phyloP scores from a whole-genome alignment of 228 moss, liverwort and hornwort genomes.

The Sphagnum fallax region DNA sequence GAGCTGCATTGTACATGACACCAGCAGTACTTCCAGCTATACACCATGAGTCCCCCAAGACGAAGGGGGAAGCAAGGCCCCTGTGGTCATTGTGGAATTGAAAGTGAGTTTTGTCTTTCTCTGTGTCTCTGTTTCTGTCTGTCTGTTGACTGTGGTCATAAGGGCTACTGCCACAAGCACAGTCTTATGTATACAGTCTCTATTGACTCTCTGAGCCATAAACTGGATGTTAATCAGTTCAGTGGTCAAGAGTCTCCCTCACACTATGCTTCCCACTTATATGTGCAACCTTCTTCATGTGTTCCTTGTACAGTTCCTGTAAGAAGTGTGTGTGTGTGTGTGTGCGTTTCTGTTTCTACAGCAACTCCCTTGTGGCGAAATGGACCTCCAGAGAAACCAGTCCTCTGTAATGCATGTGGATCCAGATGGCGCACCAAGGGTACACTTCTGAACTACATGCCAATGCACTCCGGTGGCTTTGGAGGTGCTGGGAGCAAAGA shows the following conservation, averaged over 20 bases:
- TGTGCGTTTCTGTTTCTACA: slow-evolving; percentile 16
- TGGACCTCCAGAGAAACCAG: slow-evolving; percentile 86
- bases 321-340: too few relatives aligned
- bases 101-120: slow-evolving; percentile 25
- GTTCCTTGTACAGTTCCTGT: too few relatives aligned
- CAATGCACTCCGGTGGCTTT: slow-evolving; percentile 93
- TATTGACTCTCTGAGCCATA: too few relatives aligned
- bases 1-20: slow-evolving; percentile 10
- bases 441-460: slow-evolving; percentile 86
- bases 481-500: slow-evolving; percentile 42
- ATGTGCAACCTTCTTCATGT: too few relatives aligned
- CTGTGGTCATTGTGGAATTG: slow-evolving; percentile 66
- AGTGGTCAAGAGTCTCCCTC: too few relatives aligned
- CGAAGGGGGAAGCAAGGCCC: slow-evolving; percentile 64
- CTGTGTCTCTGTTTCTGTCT: not conserved
- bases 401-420: slow-evolving; percentile 92
- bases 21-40: slow-evolving; percentile 15
- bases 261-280: too few relatives aligned
- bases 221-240: too few relatives aligned
- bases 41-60: slow-evolving; percentile 23
- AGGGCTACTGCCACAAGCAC: too few relatives aligned
- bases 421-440: slow-evolving; percentile 96
- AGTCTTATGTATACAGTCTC: too few relatives aligned
- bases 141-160: not conserved
- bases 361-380: slow-evolving; percentile 95